Percentiles rank a stretch among this genome's conserved stretches.
Conservation (phyloP, 2,329 filamentous ascomycete genomes). For the Cordyceps fumosorosea region DNA sequence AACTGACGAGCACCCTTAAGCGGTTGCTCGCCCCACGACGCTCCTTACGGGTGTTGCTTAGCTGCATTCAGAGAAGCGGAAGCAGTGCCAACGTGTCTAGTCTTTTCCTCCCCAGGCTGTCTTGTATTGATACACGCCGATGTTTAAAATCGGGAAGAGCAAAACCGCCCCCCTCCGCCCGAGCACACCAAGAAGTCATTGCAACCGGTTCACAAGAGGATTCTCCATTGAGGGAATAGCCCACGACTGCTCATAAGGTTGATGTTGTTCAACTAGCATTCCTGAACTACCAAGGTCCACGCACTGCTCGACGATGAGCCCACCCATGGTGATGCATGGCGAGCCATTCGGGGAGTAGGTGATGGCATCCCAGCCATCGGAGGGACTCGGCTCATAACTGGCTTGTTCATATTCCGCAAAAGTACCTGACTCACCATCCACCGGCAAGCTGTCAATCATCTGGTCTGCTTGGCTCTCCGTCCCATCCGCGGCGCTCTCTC, state of each 20-base stretch:
- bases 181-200: conserved; percentile 1
- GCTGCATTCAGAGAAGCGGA: background rate
- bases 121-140: background rate
- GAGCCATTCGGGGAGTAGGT: background rate
- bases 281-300: conserved; percentile 7
- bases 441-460: background rate
- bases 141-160: background rate
- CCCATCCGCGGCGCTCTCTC: background rate
- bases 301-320: background rate
- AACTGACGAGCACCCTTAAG: background rate
- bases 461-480: background rate
- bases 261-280: conserved; percentile 2
- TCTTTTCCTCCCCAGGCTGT: background rate
- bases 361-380: background rate
- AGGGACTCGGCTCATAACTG: conserved; percentile 1
- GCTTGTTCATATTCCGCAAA: background rate
- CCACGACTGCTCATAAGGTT: background rate
- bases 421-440: background rate
- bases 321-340: background rate
- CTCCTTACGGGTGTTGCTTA: background rate
- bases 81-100: background rate
- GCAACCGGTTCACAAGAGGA: conserved; percentile 2
- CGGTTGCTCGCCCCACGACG: background rate
- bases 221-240: background rate
- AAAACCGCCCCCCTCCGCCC: background rate